Evolutionary conservation across 73 alveolate genomes (phyloP).

Genomic region (Blepharisma stoltei): DNA sequence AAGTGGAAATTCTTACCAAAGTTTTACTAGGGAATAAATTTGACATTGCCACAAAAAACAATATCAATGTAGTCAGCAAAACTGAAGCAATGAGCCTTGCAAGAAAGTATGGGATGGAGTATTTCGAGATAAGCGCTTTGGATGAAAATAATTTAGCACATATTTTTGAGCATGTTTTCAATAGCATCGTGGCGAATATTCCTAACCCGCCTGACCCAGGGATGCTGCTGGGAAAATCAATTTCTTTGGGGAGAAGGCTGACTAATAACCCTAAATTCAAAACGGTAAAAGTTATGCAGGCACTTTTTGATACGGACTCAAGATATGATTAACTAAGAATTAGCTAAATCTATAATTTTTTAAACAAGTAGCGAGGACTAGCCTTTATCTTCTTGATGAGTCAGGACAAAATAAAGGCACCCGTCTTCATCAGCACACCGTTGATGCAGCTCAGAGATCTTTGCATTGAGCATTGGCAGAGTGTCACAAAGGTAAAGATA

Average conservation of each 20-base stretch:
- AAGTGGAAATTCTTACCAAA: slow-evolving; percentile 90
- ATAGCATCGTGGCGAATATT: slow-evolving; percentile 76
- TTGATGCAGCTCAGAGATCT: no score
- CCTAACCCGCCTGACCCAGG: slow-evolving; percentile 95
- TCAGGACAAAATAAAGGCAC: no score
- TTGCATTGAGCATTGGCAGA: no score
- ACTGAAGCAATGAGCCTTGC: slow-evolving; percentile 96
- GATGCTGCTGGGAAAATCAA: slow-evolving; percentile 90
- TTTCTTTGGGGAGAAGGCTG: slow-evolving; percentile 88
- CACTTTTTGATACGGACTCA: slow-evolving; percentile 55
- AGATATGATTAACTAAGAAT: slow-evolving; percentile 41
- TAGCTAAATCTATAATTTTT: no score
- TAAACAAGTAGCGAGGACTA: no score
- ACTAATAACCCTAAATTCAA: slow-evolving; percentile 86
- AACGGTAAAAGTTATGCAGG: not conserved
- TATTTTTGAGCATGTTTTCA: slow-evolving; percentile 90
- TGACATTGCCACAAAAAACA: slow-evolving; percentile 89
- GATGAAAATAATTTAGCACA: slow-evolving; percentile 84
- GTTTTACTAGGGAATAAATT: slow-evolving; percentile 90
- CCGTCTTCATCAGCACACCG: no score
- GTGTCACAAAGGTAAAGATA: no score
- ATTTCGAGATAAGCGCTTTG: slow-evolving; percentile 90
- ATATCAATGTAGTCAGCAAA: slow-evolving; percentile 83
- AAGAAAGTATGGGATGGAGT: slow-evolving; percentile 92
- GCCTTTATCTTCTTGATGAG: no score